phyloP scores from a whole-genome alignment of 805 yeast genomes.

The Ogataea paradorogensis region DNA sequence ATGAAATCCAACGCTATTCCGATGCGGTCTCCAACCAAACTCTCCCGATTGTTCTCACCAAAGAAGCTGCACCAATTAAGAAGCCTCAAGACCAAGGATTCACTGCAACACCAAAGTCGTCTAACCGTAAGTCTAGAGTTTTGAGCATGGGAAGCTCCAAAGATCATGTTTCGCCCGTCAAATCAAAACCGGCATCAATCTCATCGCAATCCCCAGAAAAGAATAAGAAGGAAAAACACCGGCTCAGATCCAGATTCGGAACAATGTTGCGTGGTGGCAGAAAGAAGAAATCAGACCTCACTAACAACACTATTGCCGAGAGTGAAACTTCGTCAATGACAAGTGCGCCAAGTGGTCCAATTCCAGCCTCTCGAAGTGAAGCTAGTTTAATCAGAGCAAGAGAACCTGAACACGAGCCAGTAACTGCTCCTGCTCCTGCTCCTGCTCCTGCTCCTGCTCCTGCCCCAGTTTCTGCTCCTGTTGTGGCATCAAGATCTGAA shows the following conservation, averaged over 20 bases:
- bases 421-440: slow-evolving; percentile 1
- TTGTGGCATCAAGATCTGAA: neutral
- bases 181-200: slow-evolving; percentile 16
- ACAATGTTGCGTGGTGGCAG: slow-evolving; percentile 61
- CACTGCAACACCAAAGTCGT: slow-evolving; percentile 18
- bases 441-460: neutral
- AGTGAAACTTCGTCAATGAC: slow-evolving; percentile 32
- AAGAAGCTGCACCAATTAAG: slow-evolving; percentile 9
- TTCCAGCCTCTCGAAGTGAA: neutral
- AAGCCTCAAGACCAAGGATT: slow-evolving; percentile 16
- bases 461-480: slow-evolving; percentile 5
- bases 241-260: slow-evolving; percentile 68
- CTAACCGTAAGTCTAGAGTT: slow-evolving; percentile 12
- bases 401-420: neutral
- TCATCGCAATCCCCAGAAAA: slow-evolving; percentile 16
- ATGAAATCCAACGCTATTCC: slow-evolving; percentile 59
- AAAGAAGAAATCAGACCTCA: slow-evolving; percentile 36
- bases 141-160: slow-evolving; percentile 13
- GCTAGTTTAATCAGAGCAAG: slow-evolving; percentile 1
- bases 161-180: slow-evolving; percentile 10
- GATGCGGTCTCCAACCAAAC: slow-evolving; percentile 30
- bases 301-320: slow-evolving; percentile 29
- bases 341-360: slow-evolving; percentile 9
- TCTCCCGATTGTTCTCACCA: slow-evolving; percentile 28
- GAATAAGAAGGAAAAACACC: slow-evolving; percentile 31